These are phyloP conservation scores for Tuber calosporum DNA, from an alignment of 495 filamentous ascomycete genomes.

Conservation along the genomic window DNA sequence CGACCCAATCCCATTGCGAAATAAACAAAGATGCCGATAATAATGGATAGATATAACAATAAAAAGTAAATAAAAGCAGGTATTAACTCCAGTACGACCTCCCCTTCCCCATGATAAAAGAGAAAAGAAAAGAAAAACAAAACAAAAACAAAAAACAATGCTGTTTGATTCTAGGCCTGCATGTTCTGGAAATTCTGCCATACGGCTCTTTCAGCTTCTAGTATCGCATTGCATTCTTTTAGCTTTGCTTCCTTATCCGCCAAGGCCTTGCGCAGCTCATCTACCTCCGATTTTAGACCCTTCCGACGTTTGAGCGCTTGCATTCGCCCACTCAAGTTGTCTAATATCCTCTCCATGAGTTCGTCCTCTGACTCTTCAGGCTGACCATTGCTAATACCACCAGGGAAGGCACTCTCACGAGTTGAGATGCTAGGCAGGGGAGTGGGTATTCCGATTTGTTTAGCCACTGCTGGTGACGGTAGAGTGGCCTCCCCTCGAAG, in stretches of 20 bases:
- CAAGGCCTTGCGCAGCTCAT: conserved; percentile 26
- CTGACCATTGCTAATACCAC: conserved; percentile 1
- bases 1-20: neutral
- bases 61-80: neutral
- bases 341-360: conserved; percentile 28
- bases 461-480: neutral
- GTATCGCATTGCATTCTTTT: conserved; percentile 34
- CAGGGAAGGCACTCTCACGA: neutral
- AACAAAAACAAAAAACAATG: neutral
- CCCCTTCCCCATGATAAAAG: neutral
- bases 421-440: neutral
- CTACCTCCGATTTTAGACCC: conserved; percentile 29
- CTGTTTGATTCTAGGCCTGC: neutral
- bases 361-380: conserved; percentile 26
- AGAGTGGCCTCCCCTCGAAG: neutral
- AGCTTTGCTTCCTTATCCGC: conserved; percentile 31
- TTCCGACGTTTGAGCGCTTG: conserved; percentile 33
- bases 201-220: conserved; percentile 27
- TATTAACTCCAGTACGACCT: neutral
- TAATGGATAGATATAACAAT: neutral
- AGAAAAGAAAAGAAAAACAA: neutral
- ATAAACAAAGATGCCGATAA: neutral
- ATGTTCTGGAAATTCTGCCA: conserved; percentile 16
- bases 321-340: conserved; percentile 28
- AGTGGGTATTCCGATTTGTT: neutral